These are phyloP conservation scores for Fusarium sp. DNA, from an alignment of 2,329 filamentous ascomycete genomes.

Conservation along the genomic window DNA sequence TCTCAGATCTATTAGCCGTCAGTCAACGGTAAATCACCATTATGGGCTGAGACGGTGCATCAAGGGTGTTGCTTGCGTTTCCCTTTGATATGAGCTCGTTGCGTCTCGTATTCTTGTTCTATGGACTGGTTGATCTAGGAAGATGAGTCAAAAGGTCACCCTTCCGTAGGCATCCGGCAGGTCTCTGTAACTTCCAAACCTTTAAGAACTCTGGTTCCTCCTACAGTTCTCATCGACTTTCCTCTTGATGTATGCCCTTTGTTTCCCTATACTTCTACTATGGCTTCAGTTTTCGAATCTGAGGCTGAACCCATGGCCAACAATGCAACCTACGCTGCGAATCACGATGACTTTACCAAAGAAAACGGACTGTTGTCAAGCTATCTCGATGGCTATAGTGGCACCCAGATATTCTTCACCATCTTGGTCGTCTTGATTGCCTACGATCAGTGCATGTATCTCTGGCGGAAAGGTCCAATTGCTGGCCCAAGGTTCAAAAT, in stretches of 20 bases:
- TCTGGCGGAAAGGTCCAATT: conserved; percentile 73
- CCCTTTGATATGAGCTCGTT: no score
- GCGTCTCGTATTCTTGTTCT: conserved; percentile 25
- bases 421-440: conserved; percentile 52
- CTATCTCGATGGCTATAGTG: conserved; percentile 23
- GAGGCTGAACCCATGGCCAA: not conserved
- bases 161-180: not conserved
- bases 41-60: not conserved
- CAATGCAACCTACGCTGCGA: conserved; percentile 12
- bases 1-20: conserved; percentile 31
- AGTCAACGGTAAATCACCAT: not conserved
- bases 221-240: no score
- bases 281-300: conserved; percentile 15
- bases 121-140: not conserved
- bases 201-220: not conserved
- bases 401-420: conserved; percentile 46
- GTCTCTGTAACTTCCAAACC: no score
- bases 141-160: not conserved
- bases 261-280: not conserved
- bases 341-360: not conserved
- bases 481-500: conserved; percentile 76
- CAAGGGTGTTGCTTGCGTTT: no score
- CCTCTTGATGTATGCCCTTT: not conserved
- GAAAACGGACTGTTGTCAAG: conserved; percentile 20
- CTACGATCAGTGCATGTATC: conserved; percentile 68